A percentile compares a stretch with the other conserved stretches of the same genome.
These are phyloP conservation scores for Rasamsonia emersonii DNA, from an alignment of 2,329 filamentous ascomycete genomes.

Conservation along the genomic window DNA sequence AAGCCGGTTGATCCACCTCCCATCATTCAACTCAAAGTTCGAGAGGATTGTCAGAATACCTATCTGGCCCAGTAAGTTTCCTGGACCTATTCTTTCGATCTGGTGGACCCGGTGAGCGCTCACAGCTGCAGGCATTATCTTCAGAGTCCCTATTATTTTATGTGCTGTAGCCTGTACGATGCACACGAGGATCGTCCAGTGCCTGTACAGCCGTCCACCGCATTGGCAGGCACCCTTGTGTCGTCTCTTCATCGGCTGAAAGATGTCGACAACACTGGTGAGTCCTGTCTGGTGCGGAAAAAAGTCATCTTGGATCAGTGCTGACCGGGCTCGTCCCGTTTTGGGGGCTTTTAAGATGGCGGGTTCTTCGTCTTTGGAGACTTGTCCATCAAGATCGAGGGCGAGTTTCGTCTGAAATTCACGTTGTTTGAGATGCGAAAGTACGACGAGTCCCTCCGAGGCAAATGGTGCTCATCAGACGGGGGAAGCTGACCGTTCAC, in stretches of 20 bases:
- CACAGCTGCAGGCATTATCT: constrained; percentile 45
- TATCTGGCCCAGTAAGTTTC: constrained; percentile 53
- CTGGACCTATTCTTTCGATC: constrained; percentile 13
- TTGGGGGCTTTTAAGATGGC: constrained; percentile 46
- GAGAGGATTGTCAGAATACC: constrained; percentile 25
- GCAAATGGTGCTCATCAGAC: neutral
- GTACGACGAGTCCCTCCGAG: too few relatives aligned
- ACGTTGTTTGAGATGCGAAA: constrained; percentile 65
- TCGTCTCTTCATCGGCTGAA: constrained; percentile 78
- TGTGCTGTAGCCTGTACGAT: constrained; percentile 49
- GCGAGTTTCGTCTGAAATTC: constrained; percentile 65
- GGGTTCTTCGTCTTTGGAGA: constrained; percentile 91
- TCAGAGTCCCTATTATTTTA: constrained; percentile 58
- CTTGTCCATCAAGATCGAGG: constrained; percentile 67
- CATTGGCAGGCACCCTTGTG: constrained; percentile 62
- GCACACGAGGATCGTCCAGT: constrained; percentile 39
- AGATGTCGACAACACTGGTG: constrained; percentile 60
- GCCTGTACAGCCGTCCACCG: constrained; percentile 39
- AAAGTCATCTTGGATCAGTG: neutral
- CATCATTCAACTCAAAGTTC: constrained; percentile 62
- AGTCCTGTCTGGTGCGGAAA: constrained; percentile 11
- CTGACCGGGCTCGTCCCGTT: constrained; percentile 6
- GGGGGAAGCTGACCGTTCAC: constrained; percentile 12
- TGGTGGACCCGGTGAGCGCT: constrained; percentile 1
- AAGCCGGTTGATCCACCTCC: constrained; percentile 82